A percentile compares a stretch with the other conserved stretches of the same genome.
Evolutionary conservation across 2,329 filamentous ascomycete species (phyloP).

Genomic region (Colletotrichum horii): DNA sequence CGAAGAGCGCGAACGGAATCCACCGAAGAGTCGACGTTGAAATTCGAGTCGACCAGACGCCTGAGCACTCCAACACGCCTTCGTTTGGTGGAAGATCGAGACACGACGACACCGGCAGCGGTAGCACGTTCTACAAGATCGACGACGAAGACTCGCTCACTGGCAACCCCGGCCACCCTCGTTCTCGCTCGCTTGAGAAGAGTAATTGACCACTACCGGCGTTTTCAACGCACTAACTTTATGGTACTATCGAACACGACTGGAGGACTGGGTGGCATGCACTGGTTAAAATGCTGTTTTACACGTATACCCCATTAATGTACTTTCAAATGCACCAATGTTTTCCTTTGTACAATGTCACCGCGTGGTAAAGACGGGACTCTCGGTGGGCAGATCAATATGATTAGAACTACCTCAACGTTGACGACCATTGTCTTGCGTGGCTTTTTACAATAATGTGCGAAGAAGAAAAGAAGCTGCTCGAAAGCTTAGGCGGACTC

Average conservation of each 20-base stretch:
- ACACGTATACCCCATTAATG: slow-evolving; percentile 11
- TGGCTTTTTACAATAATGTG: neutral
- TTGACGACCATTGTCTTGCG: neutral
- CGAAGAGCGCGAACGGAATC: neutral
- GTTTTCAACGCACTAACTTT: neutral
- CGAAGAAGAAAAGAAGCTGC: neutral
- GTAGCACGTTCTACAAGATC: neutral
- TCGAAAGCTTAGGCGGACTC: neutral
- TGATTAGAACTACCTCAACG: neutral
- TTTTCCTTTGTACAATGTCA: neutral
- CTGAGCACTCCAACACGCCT: neutral
- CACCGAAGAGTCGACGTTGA: slow-evolving; percentile 6
- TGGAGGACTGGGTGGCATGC: neutral
- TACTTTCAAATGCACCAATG: neutral
- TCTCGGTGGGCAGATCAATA: neutral
- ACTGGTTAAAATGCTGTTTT: neutral
- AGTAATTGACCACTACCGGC: neutral
- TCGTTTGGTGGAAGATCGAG: neutral
- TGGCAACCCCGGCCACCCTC: neutral
- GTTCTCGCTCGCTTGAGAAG: neutral
- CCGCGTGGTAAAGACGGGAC: neutral
- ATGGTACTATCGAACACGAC: neutral
- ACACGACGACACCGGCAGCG: neutral
- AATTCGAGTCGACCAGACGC: neutral
- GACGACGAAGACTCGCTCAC: slow-evolving; percentile 19